Base-by-base conservation (phyloP, 2,329 filamentous ascomycete species). In the Fusarium solani-melongenae region DNA sequence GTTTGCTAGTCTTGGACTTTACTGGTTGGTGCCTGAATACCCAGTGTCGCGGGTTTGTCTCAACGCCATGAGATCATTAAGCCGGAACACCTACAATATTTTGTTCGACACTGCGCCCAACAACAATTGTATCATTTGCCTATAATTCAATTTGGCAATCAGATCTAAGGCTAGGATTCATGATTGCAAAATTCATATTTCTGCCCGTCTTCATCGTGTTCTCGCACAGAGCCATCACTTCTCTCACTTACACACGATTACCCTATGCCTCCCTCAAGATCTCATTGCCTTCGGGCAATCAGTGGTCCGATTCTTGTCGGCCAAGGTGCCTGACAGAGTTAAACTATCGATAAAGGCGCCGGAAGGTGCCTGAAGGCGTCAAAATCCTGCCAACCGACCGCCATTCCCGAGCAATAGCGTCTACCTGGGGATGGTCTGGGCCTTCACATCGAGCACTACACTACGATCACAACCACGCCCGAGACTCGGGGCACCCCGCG, bases 291-390 rank as follows among this genome's bases (percentile, higher is more conserved):
- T 29, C 10, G 44, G 29, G 29, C 46, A 8, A 51, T 31, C 31
- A 56, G 31, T 36, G 31, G 24, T 15, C 51, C 14, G 44, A 34
- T 11, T 15, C 14, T 22, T 24, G 41, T 51, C 20, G 12, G n/a
- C 17, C 1, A 34, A 38, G 9, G 14, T 12, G 56, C 24, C 46
- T 34, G 15, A 55, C 59, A 58, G 6, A 62, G 56, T 63, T 63
- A 2, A 15, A 57, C 46, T 58, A 70, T 56, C 27, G 5, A 58
- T 29, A 12, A 31, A 51, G 33, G 27, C 49, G 71, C 38, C 15
- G 29, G n/a, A 14, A 3, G 66, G 58, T 71, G 39, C 31, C 53
- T 20, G 31, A 7, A 38, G 38, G 70, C 70, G 66, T 55, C 6
- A 53, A 46, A 20, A 57, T 60, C 55, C 39, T n/a, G 44, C 36